Evolutionary conservation across 495 filamentous ascomycete genomes (phyloP).

Genomic region (Penicillium mononematosum): DNA sequence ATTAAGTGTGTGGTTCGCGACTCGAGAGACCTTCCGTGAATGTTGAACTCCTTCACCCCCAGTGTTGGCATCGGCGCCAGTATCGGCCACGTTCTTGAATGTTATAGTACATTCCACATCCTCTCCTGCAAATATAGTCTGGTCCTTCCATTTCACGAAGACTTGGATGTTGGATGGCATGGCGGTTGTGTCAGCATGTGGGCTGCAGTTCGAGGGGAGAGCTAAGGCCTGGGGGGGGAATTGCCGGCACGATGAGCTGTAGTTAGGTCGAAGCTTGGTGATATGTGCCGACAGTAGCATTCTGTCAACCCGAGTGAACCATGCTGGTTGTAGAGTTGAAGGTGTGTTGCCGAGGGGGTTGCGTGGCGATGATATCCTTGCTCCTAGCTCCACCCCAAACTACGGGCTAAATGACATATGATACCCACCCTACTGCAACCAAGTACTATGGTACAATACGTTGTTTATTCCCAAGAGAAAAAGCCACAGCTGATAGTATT

Average conservation of each 20-base stretch:
- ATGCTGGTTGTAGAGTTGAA: constrained; percentile 22
- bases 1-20: constrained; percentile 38
- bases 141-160: constrained; percentile 88
- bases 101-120: constrained; percentile 92
- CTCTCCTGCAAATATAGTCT: constrained; percentile 92
- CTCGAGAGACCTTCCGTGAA: constrained; percentile 48
- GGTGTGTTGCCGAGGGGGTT: constrained; percentile 22
- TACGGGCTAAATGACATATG: constrained; percentile 10
- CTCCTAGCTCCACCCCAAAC: constrained; percentile 8
- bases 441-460: background rate
- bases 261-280: constrained; percentile 8
- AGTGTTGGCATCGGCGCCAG: constrained; percentile 31
- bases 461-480: background rate
- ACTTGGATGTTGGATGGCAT: constrained; percentile 76
- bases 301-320: constrained; percentile 27
- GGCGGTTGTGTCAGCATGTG: constrained; percentile 42
- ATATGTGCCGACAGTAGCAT: constrained; percentile 27
- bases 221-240: constrained; percentile 14
- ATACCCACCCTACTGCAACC: background rate
- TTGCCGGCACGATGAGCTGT: constrained; percentile 15
- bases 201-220: constrained; percentile 24
- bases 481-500: background rate
- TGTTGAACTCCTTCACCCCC: constrained; percentile 34
- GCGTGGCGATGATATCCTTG: constrained; percentile 11
- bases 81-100: constrained; percentile 80